Conservation (phyloP, 352 stramenopile genomes). For the Pythium brachiatum region DNA sequence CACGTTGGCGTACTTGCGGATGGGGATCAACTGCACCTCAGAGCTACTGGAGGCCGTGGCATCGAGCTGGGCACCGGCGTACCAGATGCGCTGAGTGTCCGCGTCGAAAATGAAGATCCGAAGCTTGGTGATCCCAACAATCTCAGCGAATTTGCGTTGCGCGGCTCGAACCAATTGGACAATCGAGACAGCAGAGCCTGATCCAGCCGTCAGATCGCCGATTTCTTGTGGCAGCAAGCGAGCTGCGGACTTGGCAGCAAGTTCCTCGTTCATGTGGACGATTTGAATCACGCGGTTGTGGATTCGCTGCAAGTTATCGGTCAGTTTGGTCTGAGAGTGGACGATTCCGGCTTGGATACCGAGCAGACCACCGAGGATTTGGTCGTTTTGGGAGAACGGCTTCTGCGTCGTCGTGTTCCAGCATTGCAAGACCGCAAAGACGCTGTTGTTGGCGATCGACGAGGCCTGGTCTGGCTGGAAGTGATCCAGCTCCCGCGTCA, state of each 20-base stretch:
- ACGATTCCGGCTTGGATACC: constrained; percentile 59
- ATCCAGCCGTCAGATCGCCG: neutral
- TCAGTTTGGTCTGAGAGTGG: constrained; percentile 48
- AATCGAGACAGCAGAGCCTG: constrained; percentile 23
- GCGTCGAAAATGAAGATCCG: constrained; percentile 61
- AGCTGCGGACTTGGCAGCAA: constrained; percentile 32
- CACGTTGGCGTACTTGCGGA: constrained; percentile 62
- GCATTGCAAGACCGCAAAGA: constrained; percentile 61
- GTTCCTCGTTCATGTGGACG: constrained; percentile 39
- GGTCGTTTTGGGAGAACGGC: constrained; percentile 69
- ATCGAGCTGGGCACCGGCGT: constrained; percentile 35
- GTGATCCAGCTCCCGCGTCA: constrained; percentile 53
- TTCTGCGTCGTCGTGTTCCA: constrained; percentile 78
- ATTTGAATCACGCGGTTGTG: constrained; percentile 62
- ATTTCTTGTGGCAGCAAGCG: no score
- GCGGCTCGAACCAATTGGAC: constrained; percentile 53
- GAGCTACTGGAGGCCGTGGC: constrained; percentile 16
- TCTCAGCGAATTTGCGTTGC: constrained; percentile 55
- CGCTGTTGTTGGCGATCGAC: constrained; percentile 20
- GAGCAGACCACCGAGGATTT: constrained; percentile 59
- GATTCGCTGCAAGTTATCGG: constrained; percentile 49
- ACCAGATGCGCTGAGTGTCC: constrained; percentile 50
- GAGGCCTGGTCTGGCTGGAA: constrained; percentile 21
- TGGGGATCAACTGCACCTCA: constrained; percentile 21
- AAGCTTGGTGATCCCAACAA: constrained; percentile 61